Evolutionary conservation across 2,329 filamentous ascomycete genomes (phyloP), one percentile per base, ranked within the genome.

Genomic region (Fusarium nurragi): DNA sequence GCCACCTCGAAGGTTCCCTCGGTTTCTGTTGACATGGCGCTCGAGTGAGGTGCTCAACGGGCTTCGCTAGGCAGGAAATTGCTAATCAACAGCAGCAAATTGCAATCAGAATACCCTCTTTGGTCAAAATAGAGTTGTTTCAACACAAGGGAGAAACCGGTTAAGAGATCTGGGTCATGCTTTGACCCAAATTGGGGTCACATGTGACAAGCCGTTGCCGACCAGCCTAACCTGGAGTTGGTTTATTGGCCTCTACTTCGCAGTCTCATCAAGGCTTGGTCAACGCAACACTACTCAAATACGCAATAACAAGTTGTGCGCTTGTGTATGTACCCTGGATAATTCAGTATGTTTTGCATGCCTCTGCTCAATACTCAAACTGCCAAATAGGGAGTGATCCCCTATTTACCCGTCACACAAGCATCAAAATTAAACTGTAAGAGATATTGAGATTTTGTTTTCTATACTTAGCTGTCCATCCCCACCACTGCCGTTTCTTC

Each of bases 1-100:
- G 77, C 80, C 32, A 82, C 69, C 26, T 79, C 72, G 60, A 87
- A 84, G 8, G 78, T 80, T 48, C 84, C 83, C 69, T 88, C 85
- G n/a, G 74, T 74, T 59, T 79, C 77, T 23, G 73, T 77, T n/a
- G 74, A 60, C 78, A 80, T 80, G 61, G 25, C n/a, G 49, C 28
- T 37, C 18, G 26, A 44, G 19, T 30, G 30, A 40, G n/a, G 28
- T 60, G 41, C 16, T 41, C 22, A 21, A n/a, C 23, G 14, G 25
- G 30, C 16, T 58, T 22, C 7, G n/a, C 13, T 13, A 6, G 18
- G 7, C 22, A 41, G 12, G 14, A 19, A 28, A 22, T 28, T 23
- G 32, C 12, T 19, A 23, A 56, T 7, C 9, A n/a, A 44, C 13
- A 14, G 21, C 6, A 21, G 36, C 9, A 16, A 39, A 13, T 13